Evolutionary conservation across 225 moss, liverwort and hornwort species (phyloP), one percentile per base, ranked within the genome.

Genomic region (Physcomitrellopsis africana): DNA sequence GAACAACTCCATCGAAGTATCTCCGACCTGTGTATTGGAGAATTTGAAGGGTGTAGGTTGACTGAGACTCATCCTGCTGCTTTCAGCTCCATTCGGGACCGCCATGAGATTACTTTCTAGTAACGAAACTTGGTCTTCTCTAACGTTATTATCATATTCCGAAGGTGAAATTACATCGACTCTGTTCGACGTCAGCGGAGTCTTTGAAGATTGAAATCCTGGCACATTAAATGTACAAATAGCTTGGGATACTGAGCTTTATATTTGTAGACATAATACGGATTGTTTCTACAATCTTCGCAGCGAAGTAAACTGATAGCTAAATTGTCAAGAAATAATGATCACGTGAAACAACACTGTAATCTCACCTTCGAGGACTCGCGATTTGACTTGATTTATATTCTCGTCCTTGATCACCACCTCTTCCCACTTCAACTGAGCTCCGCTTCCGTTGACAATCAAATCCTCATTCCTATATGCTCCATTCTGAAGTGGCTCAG

Each of bases 401-500:
- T 44, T 67, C 42, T 51, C 54, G 23, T 59, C 64, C 72, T 63
- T 72, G 11, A 81, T 26, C 63, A 86, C 79, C 18, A 53, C 86
- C 63, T 81, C 86, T 57, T 76, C 79, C 86, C 86, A 87, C 59
- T 76, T 81, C 69, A 72, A 56, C 66, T 70, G 81, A 11, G 64
- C 51, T 68, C 58, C 68, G 22, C 24, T 80, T 26, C 18, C 77
- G 72, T 74, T 63, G 2, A 48, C 52, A 66, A 70, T 46, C 27
- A 51, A 70, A 22, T 81, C 71, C 23, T 69, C 72, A 60, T 72
- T 70, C 72, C 67, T 71, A 64, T 75, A 86, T 23, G 20, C 47
- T 73, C 81, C 81, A 24, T 76, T 76, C 76, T 66, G 78, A 18
- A 57, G 75, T 66, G 29, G 32, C 72, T 76, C 60, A 2, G 66